These are phyloP conservation scores for Cutaneotrichosporon spelunceum DNA, from an alignment of 1,284 basidiomycete genomes.

Conservation along the genomic window DNA sequence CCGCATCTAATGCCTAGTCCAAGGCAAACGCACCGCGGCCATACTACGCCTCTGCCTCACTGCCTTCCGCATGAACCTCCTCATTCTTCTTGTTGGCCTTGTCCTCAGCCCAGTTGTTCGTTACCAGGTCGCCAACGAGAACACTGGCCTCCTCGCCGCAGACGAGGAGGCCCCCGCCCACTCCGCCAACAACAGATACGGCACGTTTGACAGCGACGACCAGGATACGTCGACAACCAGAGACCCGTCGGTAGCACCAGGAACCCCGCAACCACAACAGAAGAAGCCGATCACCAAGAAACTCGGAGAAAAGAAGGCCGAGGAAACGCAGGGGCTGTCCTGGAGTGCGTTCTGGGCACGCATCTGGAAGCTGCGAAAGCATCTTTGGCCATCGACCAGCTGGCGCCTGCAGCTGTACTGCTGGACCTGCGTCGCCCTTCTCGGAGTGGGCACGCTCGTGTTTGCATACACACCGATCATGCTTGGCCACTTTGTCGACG, in stretches of 20 bases:
- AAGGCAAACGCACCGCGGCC: slow-evolving; percentile 29
- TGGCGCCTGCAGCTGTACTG: slow-evolving; percentile 38
- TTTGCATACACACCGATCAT: slow-evolving; percentile 36
- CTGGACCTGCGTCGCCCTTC: slow-evolving; percentile 30
- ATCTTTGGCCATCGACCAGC: slow-evolving; percentile 47
- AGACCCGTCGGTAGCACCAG: slow-evolving; percentile 11
- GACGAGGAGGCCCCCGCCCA: slow-evolving; percentile 1
- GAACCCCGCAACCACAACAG: slow-evolving; percentile 1
- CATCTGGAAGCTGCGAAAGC: slow-evolving; percentile 36
- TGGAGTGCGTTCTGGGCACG: slow-evolving; percentile 36
- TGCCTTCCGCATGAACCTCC: slow-evolving; percentile 32
- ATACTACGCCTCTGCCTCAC: slow-evolving; percentile 41
- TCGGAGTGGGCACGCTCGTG: slow-evolving; percentile 25
- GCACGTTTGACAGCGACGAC: slow-evolving; percentile 32
- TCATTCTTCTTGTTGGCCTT: slow-evolving; percentile 36
- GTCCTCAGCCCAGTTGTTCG: slow-evolving; percentile 35
- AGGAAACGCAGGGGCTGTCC: slow-evolving; percentile 25
- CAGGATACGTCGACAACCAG: slow-evolving; percentile 6
- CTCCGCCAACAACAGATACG: slow-evolving; percentile 24
- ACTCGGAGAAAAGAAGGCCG: slow-evolving; percentile 38
- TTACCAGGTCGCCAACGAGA: slow-evolving; percentile 40
- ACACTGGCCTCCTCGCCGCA: slow-evolving; percentile 31
- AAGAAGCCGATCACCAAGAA: slow-evolving; percentile 37
- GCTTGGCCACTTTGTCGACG: slow-evolving; percentile 36
- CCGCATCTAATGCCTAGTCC: slow-evolving; percentile 14